Evolutionary conservation across 495 filamentous ascomycete genomes (phyloP), one percentile per base, ranked within the genome.

Genomic region (Choiromyces venosus): DNA sequence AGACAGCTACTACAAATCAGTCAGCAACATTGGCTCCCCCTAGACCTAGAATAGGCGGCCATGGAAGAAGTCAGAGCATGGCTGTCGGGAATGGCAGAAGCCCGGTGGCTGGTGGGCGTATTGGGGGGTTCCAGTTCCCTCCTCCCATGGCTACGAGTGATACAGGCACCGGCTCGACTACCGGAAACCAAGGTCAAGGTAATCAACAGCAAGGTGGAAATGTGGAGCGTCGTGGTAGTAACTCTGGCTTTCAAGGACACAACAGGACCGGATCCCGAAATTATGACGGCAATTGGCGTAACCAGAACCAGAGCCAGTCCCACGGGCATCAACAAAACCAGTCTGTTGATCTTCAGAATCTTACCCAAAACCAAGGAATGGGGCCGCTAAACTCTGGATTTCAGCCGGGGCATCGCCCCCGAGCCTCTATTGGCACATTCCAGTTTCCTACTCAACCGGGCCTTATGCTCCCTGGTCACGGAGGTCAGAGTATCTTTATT

Each of bases 271-370:
- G 85, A 9, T 99, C 95, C 21, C 87, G 95, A 39, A 99, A 98
- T 81, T 99, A 98, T 83, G 96, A 99, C 74, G 89, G 93, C 75
- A 98, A 99, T 83, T 99, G 95, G 95, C 90, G 95, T 77, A 94
- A 95, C 82, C 95, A 92, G 74, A 89, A 88, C 81, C 91, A 91
- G 78, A 86, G 84, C 61, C 71, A 68, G 65, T 71, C 72, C 29
- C 75, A 77, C n/a, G 69, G 75, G 5, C 75, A 77, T 67, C 78
- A 80, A 37, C n/a, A 78, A 36, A 74, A 72, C 36, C 56, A 35
- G n/a, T 74, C 77, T 3, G 72, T 79, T 7, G 78, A 80, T 71
- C 70, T 75, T 36, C 87, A 88, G 72, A 83, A 82, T 56, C 87
- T 88, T 75, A 84, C 84, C 35, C 86, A 86, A 64, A 75, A 52